Conservation (phyloP, 2,329 filamentous ascomycete genomes). For the Massarina eburnea region DNA sequence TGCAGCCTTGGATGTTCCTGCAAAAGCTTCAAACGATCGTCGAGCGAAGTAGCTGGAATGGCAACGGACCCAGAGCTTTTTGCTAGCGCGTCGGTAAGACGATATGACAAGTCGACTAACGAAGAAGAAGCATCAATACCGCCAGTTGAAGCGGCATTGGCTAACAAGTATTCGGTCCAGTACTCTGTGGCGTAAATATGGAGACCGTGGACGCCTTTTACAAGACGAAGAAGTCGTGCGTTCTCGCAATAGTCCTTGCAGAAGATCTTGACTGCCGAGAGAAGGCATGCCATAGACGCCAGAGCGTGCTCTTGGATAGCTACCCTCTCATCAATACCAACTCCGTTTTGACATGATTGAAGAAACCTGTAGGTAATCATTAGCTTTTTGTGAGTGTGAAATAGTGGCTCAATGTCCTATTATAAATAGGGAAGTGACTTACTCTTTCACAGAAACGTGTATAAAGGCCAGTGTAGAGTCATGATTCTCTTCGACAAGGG, state of each 20-base stretch:
- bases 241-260: conserved; percentile 1
- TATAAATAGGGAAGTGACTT: conserved; percentile 1
- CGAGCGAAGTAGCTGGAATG: not conserved
- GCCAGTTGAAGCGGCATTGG: not conserved
- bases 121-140: conserved; percentile 1
- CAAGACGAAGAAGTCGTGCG: conserved; percentile 7
- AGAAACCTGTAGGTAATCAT: conserved; percentile 5
- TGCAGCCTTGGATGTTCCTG: not conserved
- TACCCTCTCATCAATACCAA: conserved; percentile 3
- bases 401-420: not conserved
- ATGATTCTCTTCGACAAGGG: conserved; percentile 13
- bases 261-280: conserved; percentile 9
- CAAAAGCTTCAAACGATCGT: conserved; percentile 4
- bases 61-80: not conserved
- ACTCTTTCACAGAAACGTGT: conserved; percentile 18
- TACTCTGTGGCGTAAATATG: conserved; percentile 17
- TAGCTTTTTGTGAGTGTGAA: not conserved
- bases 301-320: conserved; percentile 8
- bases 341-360: not conserved
- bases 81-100: conserved; percentile 1
- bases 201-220: conserved; percentile 17
- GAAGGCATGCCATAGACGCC: conserved; percentile 10
- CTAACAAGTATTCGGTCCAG: conserved; percentile 16
- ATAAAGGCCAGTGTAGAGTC: conserved; percentile 15
- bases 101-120: not conserved